Base-by-base conservation (phyloP, 331 rosid species). In the Arachis monticola region DNA sequence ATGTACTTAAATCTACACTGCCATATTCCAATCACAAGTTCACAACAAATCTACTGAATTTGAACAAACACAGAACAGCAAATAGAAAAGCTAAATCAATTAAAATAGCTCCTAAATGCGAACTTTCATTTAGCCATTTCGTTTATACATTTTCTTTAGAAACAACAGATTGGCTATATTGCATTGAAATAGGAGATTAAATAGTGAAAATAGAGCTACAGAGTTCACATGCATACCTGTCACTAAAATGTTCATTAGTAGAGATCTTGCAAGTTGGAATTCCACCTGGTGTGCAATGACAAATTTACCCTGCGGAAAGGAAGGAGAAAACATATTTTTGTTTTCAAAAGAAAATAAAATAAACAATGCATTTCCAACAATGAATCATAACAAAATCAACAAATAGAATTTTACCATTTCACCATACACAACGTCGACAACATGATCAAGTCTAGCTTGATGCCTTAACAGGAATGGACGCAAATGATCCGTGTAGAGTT, bases 381-480 rank as follows among this genome's bases (percentile, higher is more conserved):
- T n/a, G 5, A 59, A 42, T 40, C 31, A 59, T 32, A 64, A 48
- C 31, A 32, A 69, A 42, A 22, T 64, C 31, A 73, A 81, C 51
- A 6, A 52, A 40, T 14, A 62, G 68, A 46, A 67, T 46, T 58
- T 70, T 85, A 88, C 92, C 82, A 68, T 69, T 79, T 79, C 82
- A 31, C 85, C 70, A 58, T 83, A 83, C n/a, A 79, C 11, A 48
- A 64, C 61, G 30, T 79, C 83, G 47, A 79, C 67, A 57, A 74
- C 57, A 60, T 67, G 83, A 83, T 88, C 89, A 67, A 88, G 60
- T 77, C 77, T 82, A 40, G 71, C 88, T 76, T 85, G 89, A 81
- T 83, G 89, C 82, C 73, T 85, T 71, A 58, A 69, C 22, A 88
- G 74, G 71, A 88, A 81, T 6, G 92, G 92, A 60, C 89, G 85